These are phyloP conservation scores for Coccomyxa sp. DNA, from an alignment of 139 green algal genomes.

Conservation along the genomic window DNA sequence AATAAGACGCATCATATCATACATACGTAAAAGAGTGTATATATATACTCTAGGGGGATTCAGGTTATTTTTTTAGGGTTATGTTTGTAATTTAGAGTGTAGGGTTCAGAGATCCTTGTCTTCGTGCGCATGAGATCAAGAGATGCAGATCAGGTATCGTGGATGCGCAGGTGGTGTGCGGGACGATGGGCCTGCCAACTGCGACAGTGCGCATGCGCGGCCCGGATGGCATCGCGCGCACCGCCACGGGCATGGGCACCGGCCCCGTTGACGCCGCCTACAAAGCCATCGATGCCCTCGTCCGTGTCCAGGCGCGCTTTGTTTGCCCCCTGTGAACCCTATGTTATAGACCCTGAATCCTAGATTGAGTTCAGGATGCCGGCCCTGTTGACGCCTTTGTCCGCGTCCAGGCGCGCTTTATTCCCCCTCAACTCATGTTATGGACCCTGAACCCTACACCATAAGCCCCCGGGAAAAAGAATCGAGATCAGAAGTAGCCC, in stretches of 20 bases:
- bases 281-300: constrained; percentile 87
- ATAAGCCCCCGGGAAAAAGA: too few relatives aligned
- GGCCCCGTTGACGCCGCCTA: constrained; percentile 94
- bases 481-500: too few relatives aligned
- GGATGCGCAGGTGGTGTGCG: constrained; percentile 96
- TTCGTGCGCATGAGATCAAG: too few relatives aligned
- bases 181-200: constrained; percentile 93
- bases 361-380: too few relatives aligned
- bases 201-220: constrained; percentile 91
- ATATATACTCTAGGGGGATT: too few relatives aligned
- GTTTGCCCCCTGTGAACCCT: neutral
- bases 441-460: too few relatives aligned
- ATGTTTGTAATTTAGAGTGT: too few relatives aligned
- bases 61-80: too few relatives aligned
- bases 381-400: constrained; percentile 88
- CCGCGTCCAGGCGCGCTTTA: constrained; percentile 40
- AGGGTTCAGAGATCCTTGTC: too few relatives aligned
- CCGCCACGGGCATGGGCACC: constrained; percentile 73
- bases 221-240: constrained; percentile 74
- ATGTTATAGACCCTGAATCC: neutral
- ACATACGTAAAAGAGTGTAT: too few relatives aligned
- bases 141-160: too few relatives aligned
- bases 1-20: too few relatives aligned
- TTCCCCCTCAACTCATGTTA: neutral
- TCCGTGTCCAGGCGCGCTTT: constrained; percentile 49